Percentiles rank a stretch among this genome's conserved stretches.
phyloP scores from a whole-genome alignment of 208 protist species.

The Vickermania spadyakhi region DNA sequence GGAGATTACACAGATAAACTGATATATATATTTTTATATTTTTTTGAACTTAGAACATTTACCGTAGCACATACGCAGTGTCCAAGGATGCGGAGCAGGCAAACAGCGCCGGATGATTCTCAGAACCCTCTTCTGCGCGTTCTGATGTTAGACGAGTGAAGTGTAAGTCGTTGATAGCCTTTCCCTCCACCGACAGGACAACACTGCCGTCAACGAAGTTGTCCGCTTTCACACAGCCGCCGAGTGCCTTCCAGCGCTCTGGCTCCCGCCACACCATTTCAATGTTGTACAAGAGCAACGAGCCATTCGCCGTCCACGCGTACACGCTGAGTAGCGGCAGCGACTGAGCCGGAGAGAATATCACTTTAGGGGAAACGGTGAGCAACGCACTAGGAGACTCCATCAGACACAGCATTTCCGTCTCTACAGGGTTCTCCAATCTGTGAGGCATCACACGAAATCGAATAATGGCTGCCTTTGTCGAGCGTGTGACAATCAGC shows the following conservation, averaged over 20 bases:
- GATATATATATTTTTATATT: slow-evolving; percentile 7
- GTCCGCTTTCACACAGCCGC: slow-evolving; percentile 17
- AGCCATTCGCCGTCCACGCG: slow-evolving; percentile 42
- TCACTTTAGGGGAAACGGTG: not conserved
- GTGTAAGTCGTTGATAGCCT: slow-evolving; percentile 37
- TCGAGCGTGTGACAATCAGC: slow-evolving; percentile 22
- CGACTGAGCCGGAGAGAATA: slow-evolving; percentile 10
- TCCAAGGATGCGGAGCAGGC: not conserved
- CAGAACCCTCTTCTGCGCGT: not conserved
- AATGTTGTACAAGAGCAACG: slow-evolving; percentile 56
- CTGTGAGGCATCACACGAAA: slow-evolving; percentile 8
- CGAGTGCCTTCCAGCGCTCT: slow-evolving; percentile 16
- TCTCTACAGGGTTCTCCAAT: not conserved
- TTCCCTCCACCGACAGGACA: slow-evolving; percentile 39
- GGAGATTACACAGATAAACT: no score
- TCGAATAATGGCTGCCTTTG: slow-evolving; percentile 14
- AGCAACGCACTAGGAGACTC: not conserved
- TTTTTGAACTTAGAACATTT: slow-evolving; percentile 5
- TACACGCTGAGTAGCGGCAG: slow-evolving; percentile 46
- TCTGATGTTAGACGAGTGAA: slow-evolving; percentile 13
- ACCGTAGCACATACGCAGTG: slow-evolving; percentile 1
- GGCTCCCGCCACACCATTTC: slow-evolving; percentile 57
- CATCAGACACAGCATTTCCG: slow-evolving; percentile 2
- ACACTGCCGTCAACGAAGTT: slow-evolving; percentile 37
- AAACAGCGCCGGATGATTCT: not conserved